Evolutionary conservation across 169 alveolate species (phyloP).

Genomic region (Theileria annulata): DNA sequence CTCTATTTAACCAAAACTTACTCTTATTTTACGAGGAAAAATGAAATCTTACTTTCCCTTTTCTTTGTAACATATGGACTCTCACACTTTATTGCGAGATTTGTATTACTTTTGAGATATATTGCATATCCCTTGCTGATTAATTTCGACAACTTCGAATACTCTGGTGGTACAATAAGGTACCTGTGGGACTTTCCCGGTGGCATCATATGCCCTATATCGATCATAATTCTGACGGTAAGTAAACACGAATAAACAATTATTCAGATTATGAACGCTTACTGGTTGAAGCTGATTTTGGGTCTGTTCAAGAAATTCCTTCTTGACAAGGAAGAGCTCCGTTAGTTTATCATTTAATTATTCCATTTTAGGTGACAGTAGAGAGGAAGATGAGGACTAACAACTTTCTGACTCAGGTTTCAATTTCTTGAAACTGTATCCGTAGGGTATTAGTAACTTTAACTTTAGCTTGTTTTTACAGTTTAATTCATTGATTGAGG

Average conservation of each 20-base stretch:
- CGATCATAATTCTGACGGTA: slow-evolving; percentile 45
- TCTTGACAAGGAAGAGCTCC: slow-evolving; percentile 24
- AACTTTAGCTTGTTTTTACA: neutral
- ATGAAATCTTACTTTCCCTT: neutral
- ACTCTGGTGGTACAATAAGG: slow-evolving; percentile 34
- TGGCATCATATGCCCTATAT: slow-evolving; percentile 36
- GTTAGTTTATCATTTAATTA: slow-evolving; percentile 13
- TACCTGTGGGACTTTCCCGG: slow-evolving; percentile 55
- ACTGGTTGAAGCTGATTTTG: slow-evolving; percentile 61
- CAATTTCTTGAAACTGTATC: slow-evolving; percentile 11
- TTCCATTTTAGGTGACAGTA: slow-evolving; percentile 32
- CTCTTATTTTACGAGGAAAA: slow-evolving; percentile 32
- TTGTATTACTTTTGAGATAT: slow-evolving; percentile 33
- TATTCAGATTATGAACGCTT: slow-evolving; percentile 57
- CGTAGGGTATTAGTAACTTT: slow-evolving; percentile 14
- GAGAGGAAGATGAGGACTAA: slow-evolving; percentile 55
- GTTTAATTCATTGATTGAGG: slow-evolving; percentile 7
- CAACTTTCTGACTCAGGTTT: neutral
- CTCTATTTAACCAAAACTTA: slow-evolving; percentile 64
- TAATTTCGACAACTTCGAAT: slow-evolving; percentile 32
- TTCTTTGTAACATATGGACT: slow-evolving; percentile 33
- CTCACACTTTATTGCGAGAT: slow-evolving; percentile 47
- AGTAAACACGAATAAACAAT: neutral
- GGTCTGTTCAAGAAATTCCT: slow-evolving; percentile 20
- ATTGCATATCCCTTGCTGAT: slow-evolving; percentile 37